Evolutionary conservation across 306 rosid genomes (phyloP).

Genomic region (Herpetospermum pedunculosum): DNA sequence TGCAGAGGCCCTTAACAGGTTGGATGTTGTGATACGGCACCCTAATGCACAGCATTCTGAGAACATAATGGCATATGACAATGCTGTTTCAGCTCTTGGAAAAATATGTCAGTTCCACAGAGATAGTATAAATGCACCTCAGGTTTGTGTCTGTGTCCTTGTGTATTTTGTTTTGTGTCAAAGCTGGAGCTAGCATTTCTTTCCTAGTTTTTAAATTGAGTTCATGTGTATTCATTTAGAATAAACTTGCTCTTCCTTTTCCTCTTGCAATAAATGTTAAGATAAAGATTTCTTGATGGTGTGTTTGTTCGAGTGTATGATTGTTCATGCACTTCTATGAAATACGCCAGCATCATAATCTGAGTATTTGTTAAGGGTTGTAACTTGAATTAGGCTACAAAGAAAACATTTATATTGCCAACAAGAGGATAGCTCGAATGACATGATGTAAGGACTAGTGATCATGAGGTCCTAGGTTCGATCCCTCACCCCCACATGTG

Average conservation of each 20-base stretch:
- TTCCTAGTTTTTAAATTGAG: neutral
- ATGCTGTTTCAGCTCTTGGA: constrained; percentile 95
- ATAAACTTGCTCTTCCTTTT: neutral
- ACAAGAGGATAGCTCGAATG: too few species aligned
- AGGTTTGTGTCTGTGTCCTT: constrained; percentile 33
- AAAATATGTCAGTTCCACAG: constrained; percentile 83
- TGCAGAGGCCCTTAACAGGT: constrained; percentile 91
- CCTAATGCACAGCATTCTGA: constrained; percentile 72
- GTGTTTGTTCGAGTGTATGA: neutral
- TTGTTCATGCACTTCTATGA: neutral
- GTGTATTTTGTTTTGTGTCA: neutral
- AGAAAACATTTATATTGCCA: neutral
- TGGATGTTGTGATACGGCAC: constrained; percentile 82
- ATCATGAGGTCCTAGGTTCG: too few species aligned
- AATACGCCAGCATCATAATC: neutral
- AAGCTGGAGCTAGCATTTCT: neutral
- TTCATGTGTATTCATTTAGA: neutral
- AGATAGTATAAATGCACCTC: constrained; percentile 77
- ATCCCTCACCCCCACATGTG: too few species aligned
- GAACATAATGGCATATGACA: constrained; percentile 91
- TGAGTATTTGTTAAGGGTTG: neutral
- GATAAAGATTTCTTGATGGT: neutral
- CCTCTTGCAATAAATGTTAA: neutral
- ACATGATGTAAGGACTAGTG: too few species aligned
- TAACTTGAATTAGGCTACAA: neutral